A percentile compares a stretch with the other conserved stretches of the same genome.
Conservation (phyloP, 352 stramenopile species). For the Phytophthora pluvialis region DNA sequence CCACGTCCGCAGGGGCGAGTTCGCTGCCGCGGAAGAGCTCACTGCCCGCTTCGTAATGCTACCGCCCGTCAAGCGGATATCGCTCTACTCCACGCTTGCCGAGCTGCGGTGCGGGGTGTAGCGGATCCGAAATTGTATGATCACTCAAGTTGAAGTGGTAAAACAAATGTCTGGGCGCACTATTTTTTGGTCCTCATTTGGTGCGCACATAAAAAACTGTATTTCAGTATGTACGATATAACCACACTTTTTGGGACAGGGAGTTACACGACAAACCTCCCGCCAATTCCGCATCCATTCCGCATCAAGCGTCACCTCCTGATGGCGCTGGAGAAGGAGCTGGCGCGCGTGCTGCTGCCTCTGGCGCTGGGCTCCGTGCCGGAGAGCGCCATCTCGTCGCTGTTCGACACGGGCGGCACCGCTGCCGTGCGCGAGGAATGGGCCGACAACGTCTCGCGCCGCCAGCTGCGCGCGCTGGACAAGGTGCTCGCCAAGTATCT, state of each 20-base stretch:
- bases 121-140: background rate
- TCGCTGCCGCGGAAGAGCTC: slow-evolving; percentile 36
- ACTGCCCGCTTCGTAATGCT: slow-evolving; percentile 42
- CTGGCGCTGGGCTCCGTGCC: slow-evolving; percentile 67
- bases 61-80: slow-evolving; percentile 35
- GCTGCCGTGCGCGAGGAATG: slow-evolving; percentile 43
- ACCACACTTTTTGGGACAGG: too few relatives aligned
- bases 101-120: slow-evolving; percentile 37
- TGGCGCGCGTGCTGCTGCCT: slow-evolving; percentile 62
- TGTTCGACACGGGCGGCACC: slow-evolving; percentile 79
- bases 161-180: background rate
- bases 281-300: slow-evolving; percentile 15
- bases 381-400: slow-evolving; percentile 49
- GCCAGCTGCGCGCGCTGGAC: slow-evolving; percentile 55
- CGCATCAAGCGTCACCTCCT: background rate
- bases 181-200: background rate
- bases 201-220: background rate
- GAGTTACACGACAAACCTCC: slow-evolving; percentile 12
- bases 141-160: slow-evolving; percentile 4
- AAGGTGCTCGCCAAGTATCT: slow-evolving; percentile 66
- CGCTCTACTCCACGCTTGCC: slow-evolving; percentile 40
- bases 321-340: slow-evolving; percentile 61
- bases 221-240: too few relatives aligned
- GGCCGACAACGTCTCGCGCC: slow-evolving; percentile 45
- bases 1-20: slow-evolving; percentile 48